Evolutionary conservation across 2,329 filamentous ascomycete species (phyloP), one percentile per base, ranked within the genome.

Genomic region (Talaromyces islandicus): DNA sequence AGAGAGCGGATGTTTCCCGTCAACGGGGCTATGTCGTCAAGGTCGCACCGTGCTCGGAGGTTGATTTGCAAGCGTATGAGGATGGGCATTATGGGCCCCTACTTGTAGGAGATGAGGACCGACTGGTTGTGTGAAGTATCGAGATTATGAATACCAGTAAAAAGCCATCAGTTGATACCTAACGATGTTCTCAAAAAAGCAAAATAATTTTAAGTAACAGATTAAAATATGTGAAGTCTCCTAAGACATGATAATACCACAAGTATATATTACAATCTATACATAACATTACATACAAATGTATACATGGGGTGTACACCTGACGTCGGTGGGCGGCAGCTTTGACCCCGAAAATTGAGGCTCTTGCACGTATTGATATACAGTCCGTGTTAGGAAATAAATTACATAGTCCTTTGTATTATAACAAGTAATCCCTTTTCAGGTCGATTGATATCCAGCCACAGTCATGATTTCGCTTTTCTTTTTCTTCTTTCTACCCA

Each of bases 21-120:
- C 14, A 19, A 14, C 14, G 27, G 12, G 59, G 59, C 2, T 32
- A 58, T 24, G 57, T 61, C 30, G 50, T 61, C 25, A 61, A 52
- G 35, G 46, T 61, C 9, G 43, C 43, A 24, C 59, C 59, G 12
- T 51, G 38, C 46, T 30, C 24, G 6, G 48, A 25, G 1, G 48
- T 52, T 29, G 48, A 52, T 17, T 43, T 55, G 19, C 5, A 55
- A 24, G 53, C 12, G 12, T 55, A 21, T 24, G 30, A 55, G 29
- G 24, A 43, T 7, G 53, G 53, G 4, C 10, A 6, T 38, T 24
- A 35, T 25, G 53, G 53, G 14, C 53, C 53, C 4, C 27, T 55
- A 10, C 53, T 55, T 43, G n/a, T 24, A 24, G 53, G 25, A 21
- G 48, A 52, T 9, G 27, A 25, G 6, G n/a, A 10, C 25, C 19